Conservation (phyloP, 2,329 filamentous ascomycete genomes). For the Blastomyces percursus region DNA sequence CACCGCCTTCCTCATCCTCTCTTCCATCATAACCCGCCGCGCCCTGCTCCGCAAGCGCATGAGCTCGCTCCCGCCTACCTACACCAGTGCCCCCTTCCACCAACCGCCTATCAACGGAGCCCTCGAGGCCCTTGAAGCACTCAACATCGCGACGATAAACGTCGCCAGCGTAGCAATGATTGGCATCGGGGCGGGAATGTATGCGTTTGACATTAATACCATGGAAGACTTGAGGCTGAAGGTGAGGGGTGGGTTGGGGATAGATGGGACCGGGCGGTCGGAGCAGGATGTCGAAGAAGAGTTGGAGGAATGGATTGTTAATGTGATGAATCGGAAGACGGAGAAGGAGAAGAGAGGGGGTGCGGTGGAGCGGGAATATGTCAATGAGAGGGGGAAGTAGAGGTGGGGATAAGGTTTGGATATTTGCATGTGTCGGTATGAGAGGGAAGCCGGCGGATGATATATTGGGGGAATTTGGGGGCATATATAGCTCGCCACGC, state of each 20-base stretch:
- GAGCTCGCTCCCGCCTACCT: conserved; percentile 58
- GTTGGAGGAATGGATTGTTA: conserved; percentile 44
- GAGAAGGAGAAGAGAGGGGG: conserved; percentile 31
- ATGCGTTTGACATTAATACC: conserved; percentile 63
- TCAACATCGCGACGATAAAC: conserved; percentile 80
- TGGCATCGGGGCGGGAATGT: conserved; percentile 60
- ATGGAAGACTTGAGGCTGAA: conserved; percentile 53
- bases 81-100: conserved; percentile 41
- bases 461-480: neutral
- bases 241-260: conserved; percentile 48
- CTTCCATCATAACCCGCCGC: conserved; percentile 59
- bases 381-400: conserved; percentile 13
- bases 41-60: conserved; percentile 54
- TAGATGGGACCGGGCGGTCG: conserved; percentile 45
- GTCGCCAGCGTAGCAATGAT: conserved; percentile 66
- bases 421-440: neutral
- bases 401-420: conserved; percentile 6
- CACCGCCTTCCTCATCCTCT: conserved; percentile 61
- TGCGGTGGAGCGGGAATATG: conserved; percentile 17
- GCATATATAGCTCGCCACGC: neutral
- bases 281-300: conserved; percentile 43
- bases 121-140: conserved; percentile 67
- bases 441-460: neutral
- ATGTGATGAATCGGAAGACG: conserved; percentile 39
- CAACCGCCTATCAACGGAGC: conserved; percentile 47